A percentile compares a stretch with the other conserved stretches of the same genome.
These are phyloP conservation scores for Saraca asoca DNA, from an alignment of 331 rosid genomes.

Conservation along the genomic window DNA sequence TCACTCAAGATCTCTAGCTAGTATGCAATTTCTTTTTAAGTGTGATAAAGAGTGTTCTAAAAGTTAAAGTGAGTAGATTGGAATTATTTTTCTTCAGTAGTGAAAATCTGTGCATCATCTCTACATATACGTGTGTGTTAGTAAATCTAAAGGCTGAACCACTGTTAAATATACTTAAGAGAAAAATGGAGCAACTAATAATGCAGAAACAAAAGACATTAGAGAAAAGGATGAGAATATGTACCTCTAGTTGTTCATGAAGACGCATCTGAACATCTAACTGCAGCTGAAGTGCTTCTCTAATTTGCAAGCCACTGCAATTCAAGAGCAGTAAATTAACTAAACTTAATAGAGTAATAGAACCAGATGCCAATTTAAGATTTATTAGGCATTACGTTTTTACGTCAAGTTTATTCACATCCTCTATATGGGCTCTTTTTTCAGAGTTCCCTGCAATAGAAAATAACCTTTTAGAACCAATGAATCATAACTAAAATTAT, in stretches of 20 bases:
- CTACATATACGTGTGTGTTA: too few relatives aligned
- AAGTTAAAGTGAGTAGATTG: too few relatives aligned
- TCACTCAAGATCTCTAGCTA: too few relatives aligned
- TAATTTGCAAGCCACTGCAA: constrained; percentile 76
- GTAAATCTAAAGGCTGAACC: too few relatives aligned
- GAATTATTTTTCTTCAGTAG: too few relatives aligned
- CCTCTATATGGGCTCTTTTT: constrained; percentile 42
- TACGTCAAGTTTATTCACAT: constrained; percentile 52
- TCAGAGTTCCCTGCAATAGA: constrained; percentile 70
- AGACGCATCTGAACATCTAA: constrained; percentile 84
- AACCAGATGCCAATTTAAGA: constrained; percentile 1
- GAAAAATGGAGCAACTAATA: constrained; percentile 9
- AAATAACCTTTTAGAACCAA: constrained; percentile 23
- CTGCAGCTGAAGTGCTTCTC: constrained; percentile 80
- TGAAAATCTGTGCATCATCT: too few relatives aligned
- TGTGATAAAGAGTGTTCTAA: too few relatives aligned
- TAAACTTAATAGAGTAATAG: constrained; percentile 1
- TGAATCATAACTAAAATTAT: constrained; percentile 4
- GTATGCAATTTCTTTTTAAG: too few relatives aligned
- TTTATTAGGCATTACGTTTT: constrained; percentile 57
- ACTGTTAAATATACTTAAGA: too few relatives aligned
- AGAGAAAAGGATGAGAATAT: constrained; percentile 22
- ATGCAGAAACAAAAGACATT: not conserved
- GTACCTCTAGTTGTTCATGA: constrained; percentile 90
- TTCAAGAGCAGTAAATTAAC: constrained; percentile 19